Percentiles rank a stretch among this genome's conserved stretches.
Evolutionary conservation across 495 filamentous ascomycete species (phyloP).

Genomic region (Hyaloscypha bicolor): DNA sequence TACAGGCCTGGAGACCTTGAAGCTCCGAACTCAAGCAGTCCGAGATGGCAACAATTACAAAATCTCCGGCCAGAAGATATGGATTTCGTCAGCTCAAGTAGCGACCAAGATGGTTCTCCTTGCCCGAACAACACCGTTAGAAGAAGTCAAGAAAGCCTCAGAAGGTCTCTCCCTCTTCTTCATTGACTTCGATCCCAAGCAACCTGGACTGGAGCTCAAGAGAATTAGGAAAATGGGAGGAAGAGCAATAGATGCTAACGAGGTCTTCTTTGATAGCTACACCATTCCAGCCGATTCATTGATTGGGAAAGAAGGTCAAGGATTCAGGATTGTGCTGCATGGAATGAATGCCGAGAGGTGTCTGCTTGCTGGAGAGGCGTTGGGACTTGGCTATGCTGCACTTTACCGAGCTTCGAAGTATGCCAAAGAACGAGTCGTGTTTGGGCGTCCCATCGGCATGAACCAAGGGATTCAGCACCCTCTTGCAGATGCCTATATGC

Average conservation of each 20-base stretch:
- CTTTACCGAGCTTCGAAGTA: constrained; percentile 66
- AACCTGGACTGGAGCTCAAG: constrained; percentile 62
- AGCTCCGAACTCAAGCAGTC: constrained; percentile 61
- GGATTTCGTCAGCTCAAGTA: constrained; percentile 80
- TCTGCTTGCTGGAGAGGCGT: constrained; percentile 74
- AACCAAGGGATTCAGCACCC: constrained; percentile 80
- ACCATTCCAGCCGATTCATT: constrained; percentile 58
- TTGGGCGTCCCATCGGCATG: constrained; percentile 69
- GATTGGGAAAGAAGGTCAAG: constrained; percentile 70
- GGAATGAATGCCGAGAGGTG: constrained; percentile 86
- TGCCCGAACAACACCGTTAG: constrained; percentile 69
- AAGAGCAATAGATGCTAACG: constrained; percentile 77
- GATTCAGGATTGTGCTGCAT: constrained; percentile 77
- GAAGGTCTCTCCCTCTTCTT: constrained; percentile 78
- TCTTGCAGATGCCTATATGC: constrained; percentile 74
- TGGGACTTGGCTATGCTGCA: constrained; percentile 76
- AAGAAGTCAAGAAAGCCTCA: constrained; percentile 64
- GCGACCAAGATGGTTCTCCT: constrained; percentile 78
- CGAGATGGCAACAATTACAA: constrained; percentile 55
- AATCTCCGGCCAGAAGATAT: constrained; percentile 78
- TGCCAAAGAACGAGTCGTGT: constrained; percentile 68
- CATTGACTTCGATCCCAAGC: constrained; percentile 64
- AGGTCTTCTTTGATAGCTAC: constrained; percentile 83
- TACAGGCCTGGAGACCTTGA: constrained; percentile 73
- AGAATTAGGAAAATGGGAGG: constrained; percentile 84